Evolutionary conservation across 2,329 filamentous ascomycete species (phyloP).

Genomic region (Falciphora oryzae): DNA sequence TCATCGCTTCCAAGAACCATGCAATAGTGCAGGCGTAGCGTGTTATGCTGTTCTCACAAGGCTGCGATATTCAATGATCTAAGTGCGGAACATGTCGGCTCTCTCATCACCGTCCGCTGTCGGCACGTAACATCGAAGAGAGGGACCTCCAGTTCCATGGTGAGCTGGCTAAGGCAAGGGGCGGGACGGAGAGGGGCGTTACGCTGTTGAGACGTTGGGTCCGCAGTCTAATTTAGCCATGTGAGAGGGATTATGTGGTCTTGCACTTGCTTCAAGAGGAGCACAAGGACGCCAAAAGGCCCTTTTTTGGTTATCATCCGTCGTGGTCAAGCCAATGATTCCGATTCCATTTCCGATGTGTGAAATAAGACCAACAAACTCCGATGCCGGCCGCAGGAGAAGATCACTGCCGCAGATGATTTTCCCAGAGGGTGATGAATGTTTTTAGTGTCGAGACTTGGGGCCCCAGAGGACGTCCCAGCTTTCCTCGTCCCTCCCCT

Average conservation of each 20-base stretch:
- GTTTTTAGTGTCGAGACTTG: background rate
- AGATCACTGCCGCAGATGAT: slow-evolving; percentile 3
- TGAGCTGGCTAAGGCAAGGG: too few relatives aligned
- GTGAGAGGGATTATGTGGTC: background rate
- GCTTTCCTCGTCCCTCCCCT: slow-evolving; percentile 3
- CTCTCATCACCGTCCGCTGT: too few relatives aligned
- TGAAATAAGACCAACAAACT: slow-evolving; percentile 11
- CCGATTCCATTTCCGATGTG: slow-evolving; percentile 9
- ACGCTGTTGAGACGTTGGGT: too few relatives aligned
- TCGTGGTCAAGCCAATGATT: slow-evolving; percentile 7
- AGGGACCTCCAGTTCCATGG: background rate
- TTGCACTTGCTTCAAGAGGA: background rate
- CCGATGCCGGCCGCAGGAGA: slow-evolving; percentile 7
- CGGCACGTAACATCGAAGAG: background rate
- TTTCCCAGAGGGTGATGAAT: background rate
- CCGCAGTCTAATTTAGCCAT: too few relatives aligned
- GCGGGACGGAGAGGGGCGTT: too few relatives aligned
- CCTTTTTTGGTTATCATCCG: background rate
- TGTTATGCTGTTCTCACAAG: too few relatives aligned
- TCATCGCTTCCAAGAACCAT: background rate
- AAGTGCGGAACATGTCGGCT: too few relatives aligned
- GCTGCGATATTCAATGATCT: too few relatives aligned
- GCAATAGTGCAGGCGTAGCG: background rate
- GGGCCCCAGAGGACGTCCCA: background rate
- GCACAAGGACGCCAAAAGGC: background rate